Conservation (phyloP, 306 rosid species). For the peach (Prunus persica) region DNA sequence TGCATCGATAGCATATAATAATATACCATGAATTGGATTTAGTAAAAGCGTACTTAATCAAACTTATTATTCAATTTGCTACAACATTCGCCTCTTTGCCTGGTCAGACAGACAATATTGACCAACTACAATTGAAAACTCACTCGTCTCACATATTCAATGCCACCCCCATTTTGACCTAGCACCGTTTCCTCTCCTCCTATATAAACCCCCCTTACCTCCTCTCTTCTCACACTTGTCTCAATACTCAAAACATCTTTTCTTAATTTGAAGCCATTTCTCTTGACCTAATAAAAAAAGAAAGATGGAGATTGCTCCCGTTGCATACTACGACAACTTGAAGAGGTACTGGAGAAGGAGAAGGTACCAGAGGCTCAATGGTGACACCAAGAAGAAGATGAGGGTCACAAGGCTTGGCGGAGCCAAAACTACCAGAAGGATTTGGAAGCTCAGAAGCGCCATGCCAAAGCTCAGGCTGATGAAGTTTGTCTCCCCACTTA, state of each 20-base stretch:
- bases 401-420: constrained; percentile 9
- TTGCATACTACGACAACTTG: constrained; percentile 19
- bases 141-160: background rate
- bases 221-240: background rate
- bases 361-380: constrained; percentile 31
- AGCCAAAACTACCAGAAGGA: background rate
- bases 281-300: background rate
- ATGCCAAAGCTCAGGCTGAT: constrained; percentile 4
- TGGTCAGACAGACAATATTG: constrained; percentile 7
- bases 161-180: background rate
- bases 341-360: constrained; percentile 43
- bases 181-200: background rate
- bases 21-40: background rate
- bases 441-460: constrained; percentile 12
- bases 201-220: background rate
- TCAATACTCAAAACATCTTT: background rate
- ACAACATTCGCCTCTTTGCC: background rate
- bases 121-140: background rate
- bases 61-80: background rate
- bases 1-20: background rate
- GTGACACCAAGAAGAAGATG: constrained; percentile 26
- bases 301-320: constrained; percentile 29
- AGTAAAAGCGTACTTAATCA: background rate
- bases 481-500: constrained; percentile 18
- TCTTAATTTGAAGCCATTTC: background rate